Evolutionary conservation across 306 rosid genomes (phyloP), one percentile per base, ranked within the genome.

Genomic region (Mimosa bimucronata): DNA sequence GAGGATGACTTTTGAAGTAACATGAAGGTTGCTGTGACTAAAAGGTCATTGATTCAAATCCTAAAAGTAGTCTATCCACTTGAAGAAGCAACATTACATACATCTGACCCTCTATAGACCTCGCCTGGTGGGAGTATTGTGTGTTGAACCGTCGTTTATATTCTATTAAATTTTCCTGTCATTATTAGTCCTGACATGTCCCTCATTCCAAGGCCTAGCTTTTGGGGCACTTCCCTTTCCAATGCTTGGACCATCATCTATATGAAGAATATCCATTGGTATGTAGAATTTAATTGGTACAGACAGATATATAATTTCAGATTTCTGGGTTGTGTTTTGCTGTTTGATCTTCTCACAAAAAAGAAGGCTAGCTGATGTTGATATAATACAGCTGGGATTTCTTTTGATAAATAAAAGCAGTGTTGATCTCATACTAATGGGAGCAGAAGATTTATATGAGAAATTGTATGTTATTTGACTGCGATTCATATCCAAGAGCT

Each of bases 161-260:
- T 13, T 25, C 21, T 25, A 58, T 23, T 58, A 9, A 58, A 60
- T 23, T 25, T 25, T 9, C 18, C 66, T 28, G 37, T 5, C 19
- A 23, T 25, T 57, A 23, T 23, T 23, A 12, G 38, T 6, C 48
- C 9, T 74, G 80, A 75, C 50, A 46, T 3, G 45, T n/a, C 44
- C 73, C 83, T 74, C 69, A 23, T 61, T 61, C 44, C 73, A 80
- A 80, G 62, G 65, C 13, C 14, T 18, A 64, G 61, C 62, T 76
- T 72, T 55, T 57, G 18, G 23, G 65, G 80, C 71, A 46, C 41
- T 34, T 77, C 53, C 31, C 52, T 30, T 29, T 60, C 71, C 41
- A 73, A 77, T 66, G 38, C 21, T 61, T 29, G 77, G 79, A 77
- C 53, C 73, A 80, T 76, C 73, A 80, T 76, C 58, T 12, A 58